Base-by-base conservation (phyloP, 768 basidiomycete species). In the Amanita jacksonii region DNA sequence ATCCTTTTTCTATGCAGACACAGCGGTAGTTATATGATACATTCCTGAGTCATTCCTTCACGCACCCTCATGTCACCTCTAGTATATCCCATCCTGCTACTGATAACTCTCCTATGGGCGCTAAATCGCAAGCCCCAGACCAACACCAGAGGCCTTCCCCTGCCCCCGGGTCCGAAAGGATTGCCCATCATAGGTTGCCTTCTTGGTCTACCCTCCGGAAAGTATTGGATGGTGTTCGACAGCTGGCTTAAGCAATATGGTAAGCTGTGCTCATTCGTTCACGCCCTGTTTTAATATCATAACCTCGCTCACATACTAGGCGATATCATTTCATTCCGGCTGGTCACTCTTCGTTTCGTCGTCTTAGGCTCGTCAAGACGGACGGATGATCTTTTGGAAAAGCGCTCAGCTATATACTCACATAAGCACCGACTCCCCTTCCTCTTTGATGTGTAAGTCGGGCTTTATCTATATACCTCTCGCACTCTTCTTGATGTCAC, bases 141-240 rank as follows among this genome's bases (percentile, higher is more conserved):
- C 12, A 31, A 31, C n/a, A 33, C 48, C 12, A 37, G 40, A 6
- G 33, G 39, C 7, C 45, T 53, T 4, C 51, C 52, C 22, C 28
- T 53, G 24, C 54, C 56, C 8, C 52, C 54, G 8, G 56, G 56
- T 3, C 56, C 52, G 3, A 49, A 49, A 33, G 51, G 51, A 3
- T 46, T 51, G 19, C 53, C 56, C 4, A 37, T 57, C 3, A 49
- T 57, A 5, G 57, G 56, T 1, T 55, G 53, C 48, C 37, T 51
- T 20, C 41, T 52, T 13, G 49, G 56, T 19, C 36, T 53, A 10
- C 49, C 55, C 2, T 43, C 43, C 15, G 51, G 47, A 10, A 51
- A 52, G 27, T 47, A 52, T 13, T 57, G 58, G 56, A 23, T 53
- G 24, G 51, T 46, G 8, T 59, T 52, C 30, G 41, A 51, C 19